Conservation (phyloP, 2,329 filamentous ascomycete species). For the Exserohilum turcica region DNA sequence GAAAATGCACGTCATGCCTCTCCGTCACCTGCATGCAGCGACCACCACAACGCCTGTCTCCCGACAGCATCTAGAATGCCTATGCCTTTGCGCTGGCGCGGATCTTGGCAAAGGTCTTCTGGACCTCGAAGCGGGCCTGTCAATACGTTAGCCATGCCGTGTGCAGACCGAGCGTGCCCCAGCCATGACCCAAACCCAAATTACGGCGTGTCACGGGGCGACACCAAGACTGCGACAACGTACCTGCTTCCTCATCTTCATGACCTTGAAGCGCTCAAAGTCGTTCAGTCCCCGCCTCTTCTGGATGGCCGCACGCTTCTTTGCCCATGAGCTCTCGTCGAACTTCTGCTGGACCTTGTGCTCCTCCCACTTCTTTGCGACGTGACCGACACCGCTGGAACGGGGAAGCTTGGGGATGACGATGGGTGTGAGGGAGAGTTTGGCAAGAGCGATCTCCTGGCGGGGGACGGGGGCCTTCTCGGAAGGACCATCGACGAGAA, state of each 20-base stretch:
- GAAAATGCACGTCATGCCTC: constrained; percentile 47
- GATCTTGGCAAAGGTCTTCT: constrained; percentile 94
- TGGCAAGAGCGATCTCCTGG: constrained; percentile 80
- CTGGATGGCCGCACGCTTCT: constrained; percentile 85
- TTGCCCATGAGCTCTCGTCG: constrained; percentile 88
- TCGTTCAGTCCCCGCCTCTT: constrained; percentile 91
- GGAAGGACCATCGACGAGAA: constrained; percentile 92
- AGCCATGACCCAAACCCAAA: neutral
- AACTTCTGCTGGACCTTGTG: constrained; percentile 91
- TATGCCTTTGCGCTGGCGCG: constrained; percentile 49
- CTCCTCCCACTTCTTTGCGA: constrained; percentile 91
- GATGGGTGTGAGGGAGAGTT: constrained; percentile 87
- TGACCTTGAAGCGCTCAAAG: constrained; percentile 99
- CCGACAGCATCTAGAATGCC: constrained; percentile 36
- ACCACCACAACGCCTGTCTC: constrained; percentile 36
- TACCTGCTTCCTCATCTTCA: constrained; percentile 99
- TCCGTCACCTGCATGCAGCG: constrained; percentile 39
- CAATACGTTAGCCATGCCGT: constrained; percentile 24
- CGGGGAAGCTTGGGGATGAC: constrained; percentile 85
- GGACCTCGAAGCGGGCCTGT: constrained; percentile 88
- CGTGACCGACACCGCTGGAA: constrained; percentile 77
- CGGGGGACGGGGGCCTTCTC: constrained; percentile 82
- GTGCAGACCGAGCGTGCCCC: neutral
- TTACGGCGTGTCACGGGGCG: neutral
- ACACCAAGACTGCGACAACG: constrained; percentile 49